Percentiles rank a stretch among this genome's conserved stretches.
phyloP scores from a whole-genome alignment of 768 basidiomycete species.

The Mycena alexandri region DNA sequence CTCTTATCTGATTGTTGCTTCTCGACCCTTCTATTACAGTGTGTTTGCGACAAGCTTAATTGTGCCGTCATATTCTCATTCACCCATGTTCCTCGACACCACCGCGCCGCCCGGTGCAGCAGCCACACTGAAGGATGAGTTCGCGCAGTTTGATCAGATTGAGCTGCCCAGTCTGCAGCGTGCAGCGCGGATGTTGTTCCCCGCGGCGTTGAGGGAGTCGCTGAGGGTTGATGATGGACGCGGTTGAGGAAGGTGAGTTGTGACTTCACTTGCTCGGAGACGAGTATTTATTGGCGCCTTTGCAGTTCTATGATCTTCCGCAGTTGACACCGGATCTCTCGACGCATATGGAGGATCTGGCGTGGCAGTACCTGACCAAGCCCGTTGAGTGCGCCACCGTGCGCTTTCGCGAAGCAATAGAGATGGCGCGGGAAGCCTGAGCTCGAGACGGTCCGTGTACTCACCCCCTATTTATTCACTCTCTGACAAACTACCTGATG shows the following conservation, averaged over 20 bases:
- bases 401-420: slow-evolving; percentile 85
- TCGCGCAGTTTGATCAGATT: slow-evolving; percentile 78
- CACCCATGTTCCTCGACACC: no score
- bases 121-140: slow-evolving; percentile 46
- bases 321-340: slow-evolving; percentile 78
- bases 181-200: slow-evolving; percentile 78
- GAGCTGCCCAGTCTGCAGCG: slow-evolving; percentile 77
- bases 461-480: not conserved
- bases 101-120: not conserved
- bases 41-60: no score
- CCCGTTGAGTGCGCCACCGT: slow-evolving; percentile 84
- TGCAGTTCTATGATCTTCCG: slow-evolving; percentile 84
- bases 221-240: slow-evolving; percentile 68
- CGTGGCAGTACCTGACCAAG: slow-evolving; percentile 85
- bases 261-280: slow-evolving; percentile 12
- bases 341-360: slow-evolving; percentile 83
- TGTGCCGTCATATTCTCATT: no score
- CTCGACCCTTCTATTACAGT: no score
- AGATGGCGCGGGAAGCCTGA: slow-evolving; percentile 90
- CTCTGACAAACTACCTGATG: slow-evolving; percentile 19
- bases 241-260: slow-evolving; percentile 74
- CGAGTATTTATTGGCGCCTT: not conserved
- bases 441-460: slow-evolving; percentile 73
- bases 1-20: no score
- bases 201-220: slow-evolving; percentile 57